Evolutionary conservation across 371 early-diverging fungal species (phyloP), one percentile per base, ranked within the genome.

Genomic region (Zancudomyces culisetae): DNA sequence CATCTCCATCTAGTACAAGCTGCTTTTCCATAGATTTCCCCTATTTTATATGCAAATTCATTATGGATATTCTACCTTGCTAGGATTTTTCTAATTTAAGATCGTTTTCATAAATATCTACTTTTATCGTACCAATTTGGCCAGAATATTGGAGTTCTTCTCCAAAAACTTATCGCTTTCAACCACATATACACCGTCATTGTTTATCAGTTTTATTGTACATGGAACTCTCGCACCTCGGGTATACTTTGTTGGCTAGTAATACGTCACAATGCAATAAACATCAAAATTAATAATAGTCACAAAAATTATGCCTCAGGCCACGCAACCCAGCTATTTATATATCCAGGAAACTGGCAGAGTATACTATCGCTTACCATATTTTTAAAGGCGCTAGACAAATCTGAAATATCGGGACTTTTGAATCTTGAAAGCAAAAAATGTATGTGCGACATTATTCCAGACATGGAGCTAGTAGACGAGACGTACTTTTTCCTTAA

Each of bases 391-490:
- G 62, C 73, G 20, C 58, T 56, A 18, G 88, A 84, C 42, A 90
- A 62, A 8, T 64, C 57, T 1, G 63, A 62, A 0, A 66, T 72
- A 57, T 88, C 71, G 6, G 84, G 64, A n/a, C 70, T 72, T 55
- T 73, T 78, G 55, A 77, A 73, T 10, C 70, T 72, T 1, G 90
- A 77, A 22, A 92, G 64, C 19, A 74, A 54, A 58, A 82, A 83
- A 53, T 87, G 85, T 42, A 90, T 59, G 24, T 90, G 85, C 0
- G 88, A 77, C 2, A 95, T 65, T 0, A 74, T 57, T 2, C 74
- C 60, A 12, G 90, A 83, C 54, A 86, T 78, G 1, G 91, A 89
- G 4, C 92, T 91, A 2, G 96, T 95, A 2, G 92, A 90, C 0
- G 86, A 81, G 22, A 79, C 70, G 65, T 81, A 90, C 24, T 60